Conservation (phyloP, 140 eudicot genomes). For the Oenanthe javanica region DNA sequence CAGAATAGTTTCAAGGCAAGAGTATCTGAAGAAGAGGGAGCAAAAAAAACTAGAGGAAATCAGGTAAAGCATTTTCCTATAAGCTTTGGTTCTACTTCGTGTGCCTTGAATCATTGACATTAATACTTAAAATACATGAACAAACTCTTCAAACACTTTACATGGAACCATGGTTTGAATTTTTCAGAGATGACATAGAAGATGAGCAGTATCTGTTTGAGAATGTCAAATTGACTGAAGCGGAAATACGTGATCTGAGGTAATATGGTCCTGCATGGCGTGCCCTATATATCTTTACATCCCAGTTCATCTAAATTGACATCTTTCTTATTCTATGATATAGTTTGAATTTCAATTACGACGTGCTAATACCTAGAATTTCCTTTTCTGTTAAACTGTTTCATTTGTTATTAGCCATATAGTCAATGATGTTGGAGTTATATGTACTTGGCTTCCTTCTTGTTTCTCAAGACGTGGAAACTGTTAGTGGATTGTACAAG, state of each 20-base stretch:
- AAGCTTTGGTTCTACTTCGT: not conserved
- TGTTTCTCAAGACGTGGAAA: not conserved
- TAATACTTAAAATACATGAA: not conserved
- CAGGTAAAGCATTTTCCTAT: slow-evolving; percentile 28
- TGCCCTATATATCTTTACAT: not conserved
- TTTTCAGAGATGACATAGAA: slow-evolving; percentile 84
- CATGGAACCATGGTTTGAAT: slow-evolving; percentile 3
- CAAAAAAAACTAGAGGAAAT: slow-evolving; percentile 82
- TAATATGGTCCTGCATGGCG: slow-evolving; percentile 14
- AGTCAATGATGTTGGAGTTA: not conserved
- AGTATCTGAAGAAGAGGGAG: slow-evolving; percentile 94
- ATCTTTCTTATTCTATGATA: not conserved
- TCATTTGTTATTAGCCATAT: not conserved
- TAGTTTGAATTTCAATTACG: not conserved
- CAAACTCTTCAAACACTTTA: not conserved
- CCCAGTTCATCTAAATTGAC: not conserved
- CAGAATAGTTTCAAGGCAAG: slow-evolving; percentile 91
- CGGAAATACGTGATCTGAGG: slow-evolving; percentile 70
- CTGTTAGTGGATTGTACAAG: not conserved
- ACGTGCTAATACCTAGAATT: not conserved
- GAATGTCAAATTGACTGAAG: slow-evolving; percentile 58
- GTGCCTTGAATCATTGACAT: not conserved
- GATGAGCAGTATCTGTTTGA: slow-evolving; percentile 86
- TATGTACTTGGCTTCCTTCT: not conserved
- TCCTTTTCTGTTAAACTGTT: not conserved